Percentiles rank a stretch among this genome's conserved stretches.
phyloP scores from a whole-genome alignment of 2,329 filamentous ascomycete species.

The Myriosclerotinia duriaeana region DNA sequence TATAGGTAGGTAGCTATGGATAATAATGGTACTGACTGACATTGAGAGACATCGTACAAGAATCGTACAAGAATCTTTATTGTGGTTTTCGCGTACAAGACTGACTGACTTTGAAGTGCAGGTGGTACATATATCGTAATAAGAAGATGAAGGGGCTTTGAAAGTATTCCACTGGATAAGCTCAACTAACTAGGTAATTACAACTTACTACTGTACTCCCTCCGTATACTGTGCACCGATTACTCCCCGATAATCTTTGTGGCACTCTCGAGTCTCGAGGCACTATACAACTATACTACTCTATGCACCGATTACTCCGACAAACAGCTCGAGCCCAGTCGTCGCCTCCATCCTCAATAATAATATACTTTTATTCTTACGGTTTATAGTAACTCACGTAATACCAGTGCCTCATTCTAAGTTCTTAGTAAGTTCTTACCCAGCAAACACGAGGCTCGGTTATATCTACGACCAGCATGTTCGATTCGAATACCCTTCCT shows the following conservation, averaged over 20 bases:
- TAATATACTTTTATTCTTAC: neutral
- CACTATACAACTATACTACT: no score
- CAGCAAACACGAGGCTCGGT: constrained; percentile 21
- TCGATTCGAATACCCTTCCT: constrained; percentile 35
- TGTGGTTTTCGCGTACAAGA: neutral
- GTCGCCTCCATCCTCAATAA: neutral
- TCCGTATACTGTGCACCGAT: no score
- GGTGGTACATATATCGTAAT: constrained; percentile 12
- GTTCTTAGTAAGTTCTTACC: constrained; percentile 38
- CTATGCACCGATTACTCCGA: no score
- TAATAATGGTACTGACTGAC: no score
- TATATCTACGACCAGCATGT: constrained; percentile 31
- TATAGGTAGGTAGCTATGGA: no score
- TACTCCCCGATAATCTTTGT: neutral
- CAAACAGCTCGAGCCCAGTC: neutral
- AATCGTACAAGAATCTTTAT: neutral
- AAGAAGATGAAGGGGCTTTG: constrained; percentile 16
- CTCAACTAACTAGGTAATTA: neutral
- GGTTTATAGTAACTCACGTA: neutral
- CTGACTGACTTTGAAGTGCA: no score
- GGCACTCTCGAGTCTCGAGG: neutral
- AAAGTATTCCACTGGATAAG: neutral
- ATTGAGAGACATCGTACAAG: neutral
- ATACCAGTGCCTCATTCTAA: neutral
- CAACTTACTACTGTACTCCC: neutral